Percentiles rank a stretch among this genome's conserved stretches.
phyloP scores from a whole-genome alignment of 495 filamentous ascomycete species.

The Aspergillus indologenus region DNA sequence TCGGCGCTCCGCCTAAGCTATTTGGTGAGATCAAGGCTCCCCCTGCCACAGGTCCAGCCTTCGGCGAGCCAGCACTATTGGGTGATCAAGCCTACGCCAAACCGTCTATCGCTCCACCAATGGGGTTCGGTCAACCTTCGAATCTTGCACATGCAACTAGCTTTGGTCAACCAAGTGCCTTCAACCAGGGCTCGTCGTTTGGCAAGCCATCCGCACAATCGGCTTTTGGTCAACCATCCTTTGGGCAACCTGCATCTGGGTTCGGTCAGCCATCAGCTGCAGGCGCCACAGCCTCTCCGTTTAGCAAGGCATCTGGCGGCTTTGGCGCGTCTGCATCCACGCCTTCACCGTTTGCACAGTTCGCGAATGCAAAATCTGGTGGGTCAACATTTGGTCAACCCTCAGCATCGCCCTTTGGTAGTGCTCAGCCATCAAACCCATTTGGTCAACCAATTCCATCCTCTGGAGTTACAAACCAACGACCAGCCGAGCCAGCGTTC shows the following conservation, averaged over 20 bases:
- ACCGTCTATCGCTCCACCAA: constrained; percentile 11
- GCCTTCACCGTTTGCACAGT: constrained; percentile 32
- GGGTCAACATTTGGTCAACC: constrained; percentile 28
- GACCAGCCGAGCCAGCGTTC: constrained; percentile 28
- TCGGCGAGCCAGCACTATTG: constrained; percentile 31
- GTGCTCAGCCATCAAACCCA: constrained; percentile 20
- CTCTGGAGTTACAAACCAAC: constrained; percentile 21
- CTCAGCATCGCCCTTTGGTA: constrained; percentile 25
- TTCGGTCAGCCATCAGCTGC: constrained; percentile 27
- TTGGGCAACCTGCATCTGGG: constrained; percentile 27
- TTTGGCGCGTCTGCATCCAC: constrained; percentile 29
- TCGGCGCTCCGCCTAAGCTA: not conserved
- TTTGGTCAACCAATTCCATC: constrained; percentile 29
- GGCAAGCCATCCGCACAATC: constrained; percentile 33
- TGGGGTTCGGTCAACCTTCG: constrained; percentile 32
- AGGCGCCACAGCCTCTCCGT: constrained; percentile 32
- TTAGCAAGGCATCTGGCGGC: constrained; percentile 28
- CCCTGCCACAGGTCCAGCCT: constrained; percentile 10
- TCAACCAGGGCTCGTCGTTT: constrained; percentile 34
- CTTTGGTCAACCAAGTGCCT: constrained; percentile 35
- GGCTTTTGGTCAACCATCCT: constrained; percentile 36
- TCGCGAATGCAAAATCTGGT: constrained; percentile 21
- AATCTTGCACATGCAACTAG: constrained; percentile 28
- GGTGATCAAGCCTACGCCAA: constrained; percentile 36
- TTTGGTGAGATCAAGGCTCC: not conserved